Base-by-base conservation (phyloP, 1,284 basidiomycete species). In the Leccinum angustisporum region DNA sequence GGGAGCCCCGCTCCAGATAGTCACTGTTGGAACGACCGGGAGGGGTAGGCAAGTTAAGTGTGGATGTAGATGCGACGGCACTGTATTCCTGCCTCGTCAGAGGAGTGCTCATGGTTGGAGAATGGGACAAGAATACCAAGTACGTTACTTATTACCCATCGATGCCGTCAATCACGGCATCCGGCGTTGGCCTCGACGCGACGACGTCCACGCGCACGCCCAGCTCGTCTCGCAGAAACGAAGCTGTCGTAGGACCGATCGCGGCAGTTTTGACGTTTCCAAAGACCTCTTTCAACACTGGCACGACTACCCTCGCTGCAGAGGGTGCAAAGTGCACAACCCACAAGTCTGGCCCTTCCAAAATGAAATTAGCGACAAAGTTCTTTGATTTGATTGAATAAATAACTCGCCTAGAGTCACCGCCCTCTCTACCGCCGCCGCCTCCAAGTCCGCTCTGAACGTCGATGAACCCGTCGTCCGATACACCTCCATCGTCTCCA, bases 261-360 rank as follows among this genome's bases (percentile, higher is more conserved):
- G 83, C 81, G 13, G 86, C 88, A 18, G 86, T 70, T 14, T 70
- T 75, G 33, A 76, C 58, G 9, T 80, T 59, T 3, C 65, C 59
- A 65, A 90, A 86, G 60, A 80, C 74, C 31, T 79, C 70, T 13
- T 71, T 71, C 30, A 92, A 66, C 30, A 78, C 70, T 0, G 88
- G 88, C 4, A 79, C 73, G 9, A 83, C 85, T 58, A 85, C 83
- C 38, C 79, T 79, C 0, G 89, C 84, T 1, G 84, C 81, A 2
- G 90, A 92, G 2, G 91, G 91, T 0, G 91, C 88, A 67, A 92
- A 93, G 69, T 85, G 85, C 14, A 86, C 82, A 8, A 91, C 82
- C 88, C 90, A 91, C 6, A 46, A 2, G 3, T 43, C n/a, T 16
- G 14, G 66, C 66, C 59, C 46, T 10, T 14, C 21, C 33, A 13